Evolutionary conservation across 2,329 filamentous ascomycete genomes (phyloP).

Genomic region (Aspergillus piperis): DNA sequence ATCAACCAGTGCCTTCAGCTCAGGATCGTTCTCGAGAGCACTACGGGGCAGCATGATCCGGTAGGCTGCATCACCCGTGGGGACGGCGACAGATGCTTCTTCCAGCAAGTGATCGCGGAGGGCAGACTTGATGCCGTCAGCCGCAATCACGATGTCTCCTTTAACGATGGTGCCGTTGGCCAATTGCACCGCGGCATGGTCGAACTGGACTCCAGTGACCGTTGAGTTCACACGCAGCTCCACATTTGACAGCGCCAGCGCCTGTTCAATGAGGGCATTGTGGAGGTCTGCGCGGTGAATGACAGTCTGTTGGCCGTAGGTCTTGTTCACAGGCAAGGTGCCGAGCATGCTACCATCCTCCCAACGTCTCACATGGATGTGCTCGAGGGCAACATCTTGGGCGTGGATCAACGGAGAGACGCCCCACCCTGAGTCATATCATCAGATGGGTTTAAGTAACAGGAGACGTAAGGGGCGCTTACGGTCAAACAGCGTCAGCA

Average conservation of each 20-base stretch:
- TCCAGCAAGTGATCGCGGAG: constrained; percentile 45
- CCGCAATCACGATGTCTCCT: constrained; percentile 54
- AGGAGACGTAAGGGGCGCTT: constrained; percentile 13
- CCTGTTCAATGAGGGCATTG: constrained; percentile 33
- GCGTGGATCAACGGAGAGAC: constrained; percentile 36
- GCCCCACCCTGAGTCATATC: constrained; percentile 33
- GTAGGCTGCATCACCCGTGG: constrained; percentile 74
- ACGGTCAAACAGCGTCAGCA: constrained; percentile 71
- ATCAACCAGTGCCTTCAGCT: constrained; percentile 67
- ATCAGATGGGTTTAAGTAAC: not conserved
- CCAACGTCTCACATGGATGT: constrained; percentile 41
- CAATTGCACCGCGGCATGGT: constrained; percentile 32
- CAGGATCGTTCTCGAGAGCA: constrained; percentile 67
- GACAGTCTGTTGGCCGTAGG: constrained; percentile 36
- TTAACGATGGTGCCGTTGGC: constrained; percentile 27
- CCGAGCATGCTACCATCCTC: constrained; percentile 35
- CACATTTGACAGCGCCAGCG: constrained; percentile 32
- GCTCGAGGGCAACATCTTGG: constrained; percentile 36
- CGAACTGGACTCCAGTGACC: constrained; percentile 31
- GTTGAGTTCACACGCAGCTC: constrained; percentile 32
- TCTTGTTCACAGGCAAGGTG: constrained; percentile 38
- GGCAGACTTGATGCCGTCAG: constrained; percentile 57
- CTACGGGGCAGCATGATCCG: constrained; percentile 73
- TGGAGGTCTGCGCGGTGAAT: constrained; percentile 42
- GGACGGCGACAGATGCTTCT: constrained; percentile 26